Evolutionary conservation across 2,329 filamentous ascomycete genomes (phyloP), one percentile per base, ranked within the genome.

Genomic region (Apiospora rasikravindrae): DNA sequence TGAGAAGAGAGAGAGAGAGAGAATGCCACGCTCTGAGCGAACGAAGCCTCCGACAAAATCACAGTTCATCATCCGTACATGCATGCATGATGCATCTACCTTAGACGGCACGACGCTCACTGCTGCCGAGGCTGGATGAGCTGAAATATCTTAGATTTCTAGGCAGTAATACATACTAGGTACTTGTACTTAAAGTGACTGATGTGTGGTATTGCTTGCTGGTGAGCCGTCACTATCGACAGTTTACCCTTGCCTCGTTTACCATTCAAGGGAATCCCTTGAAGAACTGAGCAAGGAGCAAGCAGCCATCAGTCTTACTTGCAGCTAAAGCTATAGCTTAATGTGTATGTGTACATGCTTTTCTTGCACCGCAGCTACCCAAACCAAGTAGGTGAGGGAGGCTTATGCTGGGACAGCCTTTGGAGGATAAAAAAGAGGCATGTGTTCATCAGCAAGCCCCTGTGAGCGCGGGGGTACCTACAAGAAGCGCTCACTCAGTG

Each of bases 1-100:
- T 64, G 53, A 37, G 53, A 53, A 53, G 49, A 53, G 49, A 53
- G 49, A 53, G 26, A 53, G 47, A 57, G 51, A 37, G 29, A 61
- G 29, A 61, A 61, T 37, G 29, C 53, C 53, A 37, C 53, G 53
- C 29, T 19, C 53, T 13, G 19, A 61, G 53, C 11, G n/a, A n/a
- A n/a, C n/a, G n/a, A n/a, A n/a, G n/a, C n/a, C 53, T 37, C 29
- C 29, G 53, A 61, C n/a, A 37, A 61, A 11, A 22, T n/a, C 19
- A 37, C 53, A 61, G 7, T 10, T 61, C 16, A 33, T 33, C 16
- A 37, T 37, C 37, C 37, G 4, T 8, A 8, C 37, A 8, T 37
- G 37, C 37, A 37, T 37, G 4, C 8, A 37, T 37, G 37, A 37
- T 26, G 11, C 14, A 13, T 53, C 51, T 53, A 26, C 24, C 24